Conservation (phyloP, 148 eudicot genomes). For the Fallopia convolvulus region DNA sequence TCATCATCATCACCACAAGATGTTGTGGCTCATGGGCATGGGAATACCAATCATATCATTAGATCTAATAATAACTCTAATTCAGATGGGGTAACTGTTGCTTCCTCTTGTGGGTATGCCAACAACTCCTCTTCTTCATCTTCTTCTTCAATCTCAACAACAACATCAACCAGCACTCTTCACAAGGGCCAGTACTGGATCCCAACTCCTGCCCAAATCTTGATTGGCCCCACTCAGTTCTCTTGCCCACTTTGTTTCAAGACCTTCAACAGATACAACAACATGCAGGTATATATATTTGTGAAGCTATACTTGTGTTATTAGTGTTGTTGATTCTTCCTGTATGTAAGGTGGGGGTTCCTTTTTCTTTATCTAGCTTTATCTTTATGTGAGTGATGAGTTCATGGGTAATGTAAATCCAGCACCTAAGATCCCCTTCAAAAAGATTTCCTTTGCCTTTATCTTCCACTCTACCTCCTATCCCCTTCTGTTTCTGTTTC, state of each 20-base stretch:
- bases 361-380: background rate
- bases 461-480: constrained; percentile 2
- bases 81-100: constrained; percentile 19
- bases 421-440: background rate
- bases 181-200: constrained; percentile 93
- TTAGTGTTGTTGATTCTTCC: background rate
- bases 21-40: background rate
- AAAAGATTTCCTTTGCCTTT: constrained; percentile 8
- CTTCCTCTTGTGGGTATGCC: constrained; percentile 7
- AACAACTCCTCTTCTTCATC: background rate
- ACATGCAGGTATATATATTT: constrained; percentile 67
- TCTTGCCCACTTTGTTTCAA: constrained; percentile 95
- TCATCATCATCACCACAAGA: background rate
- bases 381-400: background rate
- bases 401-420: constrained; percentile 3
- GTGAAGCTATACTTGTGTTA: background rate
- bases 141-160: background rate
- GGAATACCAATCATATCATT: constrained; percentile 17
- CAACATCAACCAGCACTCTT: constrained; percentile 14
- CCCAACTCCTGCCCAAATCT: constrained; percentile 85
- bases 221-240: constrained; percentile 87
- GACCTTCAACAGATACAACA: constrained; percentile 90
- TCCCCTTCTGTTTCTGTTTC: background rate
- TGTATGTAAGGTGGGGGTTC: background rate
- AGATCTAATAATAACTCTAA: background rate